Percentiles rank a stretch among this genome's conserved stretches.
Evolutionary conservation across 108 stramenopile genomes (phyloP).

Genomic region (Conticribra weissflogii): DNA sequence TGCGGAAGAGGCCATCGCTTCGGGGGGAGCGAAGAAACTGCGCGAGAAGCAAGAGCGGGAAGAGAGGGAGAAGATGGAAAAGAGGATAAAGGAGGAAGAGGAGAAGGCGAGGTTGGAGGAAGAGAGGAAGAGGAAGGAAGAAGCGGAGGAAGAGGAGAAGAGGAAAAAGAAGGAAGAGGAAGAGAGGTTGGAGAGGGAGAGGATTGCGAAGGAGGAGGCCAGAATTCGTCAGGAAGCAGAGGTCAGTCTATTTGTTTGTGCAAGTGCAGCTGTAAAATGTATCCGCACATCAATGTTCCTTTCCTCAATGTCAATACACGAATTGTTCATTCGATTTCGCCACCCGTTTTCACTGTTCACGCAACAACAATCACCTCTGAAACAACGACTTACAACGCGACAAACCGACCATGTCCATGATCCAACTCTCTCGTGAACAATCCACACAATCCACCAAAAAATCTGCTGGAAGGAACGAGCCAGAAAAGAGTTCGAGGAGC

Average conservation of each 20-base stretch:
- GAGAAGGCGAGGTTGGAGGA: constrained; percentile 34
- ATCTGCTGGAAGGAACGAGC: constrained; percentile 6
- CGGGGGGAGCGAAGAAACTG: constrained; percentile 42
- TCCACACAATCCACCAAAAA: background rate
- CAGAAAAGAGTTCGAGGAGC: constrained; percentile 39
- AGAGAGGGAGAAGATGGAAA: constrained; percentile 4
- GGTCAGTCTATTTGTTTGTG: background rate
- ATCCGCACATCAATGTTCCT: background rate
- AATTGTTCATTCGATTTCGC: no score
- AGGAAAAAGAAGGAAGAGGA: constrained; percentile 22
- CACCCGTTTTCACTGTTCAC: no score
- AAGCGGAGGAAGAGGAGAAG: constrained; percentile 26
- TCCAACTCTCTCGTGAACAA: background rate
- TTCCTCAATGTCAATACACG: background rate
- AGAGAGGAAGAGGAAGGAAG: constrained; percentile 20
- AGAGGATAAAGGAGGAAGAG: constrained; percentile 30
- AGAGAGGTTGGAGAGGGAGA: constrained; percentile 20
- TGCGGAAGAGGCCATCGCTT: constrained; percentile 65
- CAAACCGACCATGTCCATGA: no score
- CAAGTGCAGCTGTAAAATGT: background rate
- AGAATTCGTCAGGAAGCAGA: constrained; percentile 32
- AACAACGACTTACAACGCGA: no score
- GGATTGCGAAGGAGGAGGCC: constrained; percentile 25
- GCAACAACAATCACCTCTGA: no score
- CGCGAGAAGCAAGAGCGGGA: constrained; percentile 40